Evolutionary conservation across 129 eudicot species (phyloP), one percentile per base, ranked within the genome.

Genomic region (Pittosporum tobira): DNA sequence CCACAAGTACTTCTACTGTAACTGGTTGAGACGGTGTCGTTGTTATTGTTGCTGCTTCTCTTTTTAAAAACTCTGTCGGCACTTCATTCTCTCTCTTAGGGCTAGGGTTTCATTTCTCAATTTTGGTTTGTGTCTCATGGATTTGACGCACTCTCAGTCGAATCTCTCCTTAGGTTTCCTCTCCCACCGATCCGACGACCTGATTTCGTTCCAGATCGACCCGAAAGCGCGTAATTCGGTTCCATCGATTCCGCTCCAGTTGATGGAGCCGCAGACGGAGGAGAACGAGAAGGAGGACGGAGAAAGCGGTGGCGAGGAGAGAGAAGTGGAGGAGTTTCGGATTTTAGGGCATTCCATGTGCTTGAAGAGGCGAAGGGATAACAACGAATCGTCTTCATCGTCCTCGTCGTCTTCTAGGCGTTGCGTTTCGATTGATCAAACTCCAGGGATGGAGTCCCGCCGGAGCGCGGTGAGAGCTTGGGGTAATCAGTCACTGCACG

Each of bases 331-430:
- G 79, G 88, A 84, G 77, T 80, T 88, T 69, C 80, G 85, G 24
- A 78, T 88, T 43, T 60, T 88, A 18, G 96, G 96, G 67, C 96
- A 88, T 54, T 80, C 89, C 2, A 64, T 88, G 94, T 84, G 89
- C 47, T 59, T 88, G 63, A 84, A 84, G 75, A 47, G 89, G 68
- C 66, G 82, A 40, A 73, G 96, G 25, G 96, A 78, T 21, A 63
- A 69, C 0, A 63, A 69, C 0, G 96, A 88, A 10, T 40, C 46
- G 50, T 72, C 82, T 1, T 81, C 84, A 3, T 69, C 84, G 0
- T 72, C 85, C 8, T 63, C 75, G 6, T 26, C 60, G 11, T 62
- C 69, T 19, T 26, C 54, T 5, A 83, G 68, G 66, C 72, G 79
- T 11, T 40, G 46, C 0, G 65, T 15, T 37, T 67, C 71, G 6